A percentile compares a stretch with the other conserved stretches of the same genome.
phyloP scores from a whole-genome alignment of 768 basidiomycete genomes.

The Leucocoprinus leucothites region DNA sequence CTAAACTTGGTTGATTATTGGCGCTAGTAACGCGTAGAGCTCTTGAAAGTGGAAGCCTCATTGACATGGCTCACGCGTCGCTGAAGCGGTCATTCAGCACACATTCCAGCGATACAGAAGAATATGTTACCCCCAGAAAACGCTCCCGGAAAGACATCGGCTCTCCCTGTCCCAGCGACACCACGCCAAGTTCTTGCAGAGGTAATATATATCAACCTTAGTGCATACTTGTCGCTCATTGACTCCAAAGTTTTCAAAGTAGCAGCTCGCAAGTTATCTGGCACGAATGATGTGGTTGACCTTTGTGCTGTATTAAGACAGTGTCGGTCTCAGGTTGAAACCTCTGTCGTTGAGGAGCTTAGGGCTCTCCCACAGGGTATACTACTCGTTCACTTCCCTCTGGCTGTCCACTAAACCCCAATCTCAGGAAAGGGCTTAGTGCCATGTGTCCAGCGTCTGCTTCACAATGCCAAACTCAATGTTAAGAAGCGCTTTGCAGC shows the following conservation, averaged over 20 bases:
- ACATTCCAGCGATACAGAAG: conserved; percentile 8
- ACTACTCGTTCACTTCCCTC: neutral
- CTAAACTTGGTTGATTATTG: conserved; percentile 18
- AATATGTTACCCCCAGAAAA: neutral
- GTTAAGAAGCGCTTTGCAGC: conserved; percentile 28
- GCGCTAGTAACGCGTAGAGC: neutral
- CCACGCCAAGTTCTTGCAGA: neutral
- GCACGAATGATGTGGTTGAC: neutral
- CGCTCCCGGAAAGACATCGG: neutral
- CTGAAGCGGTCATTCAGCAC: conserved; percentile 6
- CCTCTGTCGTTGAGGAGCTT: neutral
- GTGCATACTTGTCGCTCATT: neutral
- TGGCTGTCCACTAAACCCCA: neutral
- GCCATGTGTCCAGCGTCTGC: conserved; percentile 26
- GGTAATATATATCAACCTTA: neutral
- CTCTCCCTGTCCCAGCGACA: conserved; percentile 27
- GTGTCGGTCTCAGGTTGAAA: neutral
- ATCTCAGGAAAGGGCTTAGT: neutral
- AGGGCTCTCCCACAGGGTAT: conserved; percentile 13
- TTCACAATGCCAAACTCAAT: conserved; percentile 27
- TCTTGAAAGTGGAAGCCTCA: neutral
- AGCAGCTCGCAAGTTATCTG: neutral
- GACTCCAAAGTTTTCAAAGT: neutral
- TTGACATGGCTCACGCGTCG: conserved; percentile 9
- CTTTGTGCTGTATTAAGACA: neutral